Percentiles rank a stretch among this genome's conserved stretches.
Conservation (phyloP, 257 asterid species). For the Solanum peruvianum region DNA sequence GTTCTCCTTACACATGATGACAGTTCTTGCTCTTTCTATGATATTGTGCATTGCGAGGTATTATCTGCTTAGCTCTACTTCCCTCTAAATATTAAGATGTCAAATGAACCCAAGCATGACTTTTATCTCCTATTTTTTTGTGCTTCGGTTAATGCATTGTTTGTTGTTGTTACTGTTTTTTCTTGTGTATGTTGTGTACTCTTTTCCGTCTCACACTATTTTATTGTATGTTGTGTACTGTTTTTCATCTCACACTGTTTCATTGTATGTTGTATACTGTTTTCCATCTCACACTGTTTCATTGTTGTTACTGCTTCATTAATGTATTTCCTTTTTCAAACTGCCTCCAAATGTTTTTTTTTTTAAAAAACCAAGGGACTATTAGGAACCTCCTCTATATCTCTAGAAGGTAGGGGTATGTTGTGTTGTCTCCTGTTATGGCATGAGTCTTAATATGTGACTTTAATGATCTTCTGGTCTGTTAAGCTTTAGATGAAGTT, state of each 20-base stretch:
- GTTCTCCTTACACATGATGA: constrained; percentile 68
- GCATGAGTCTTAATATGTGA: not conserved
- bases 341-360: not conserved
- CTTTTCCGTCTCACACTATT: not conserved
- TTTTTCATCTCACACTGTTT: not conserved
- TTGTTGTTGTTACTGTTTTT: not conserved
- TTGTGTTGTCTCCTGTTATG: not conserved
- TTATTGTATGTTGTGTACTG: not conserved
- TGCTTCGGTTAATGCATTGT: not conserved
- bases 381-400: not conserved
- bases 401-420: not conserved
- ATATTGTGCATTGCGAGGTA: constrained; percentile 69
- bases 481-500: not conserved
- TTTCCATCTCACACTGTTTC: not conserved
- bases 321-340: not conserved
- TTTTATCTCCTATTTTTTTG: not conserved
- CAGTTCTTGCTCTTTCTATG: constrained; percentile 73
- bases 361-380: not conserved
- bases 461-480: not conserved
- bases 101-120: not conserved
- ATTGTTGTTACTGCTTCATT: not conserved
- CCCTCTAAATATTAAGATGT: not conserved
- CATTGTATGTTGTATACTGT: too few relatives aligned
- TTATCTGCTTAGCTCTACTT: not conserved
- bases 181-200: not conserved